Conservation (phyloP, 2,329 filamentous ascomycete species). For the Penicillium digitatum region DNA sequence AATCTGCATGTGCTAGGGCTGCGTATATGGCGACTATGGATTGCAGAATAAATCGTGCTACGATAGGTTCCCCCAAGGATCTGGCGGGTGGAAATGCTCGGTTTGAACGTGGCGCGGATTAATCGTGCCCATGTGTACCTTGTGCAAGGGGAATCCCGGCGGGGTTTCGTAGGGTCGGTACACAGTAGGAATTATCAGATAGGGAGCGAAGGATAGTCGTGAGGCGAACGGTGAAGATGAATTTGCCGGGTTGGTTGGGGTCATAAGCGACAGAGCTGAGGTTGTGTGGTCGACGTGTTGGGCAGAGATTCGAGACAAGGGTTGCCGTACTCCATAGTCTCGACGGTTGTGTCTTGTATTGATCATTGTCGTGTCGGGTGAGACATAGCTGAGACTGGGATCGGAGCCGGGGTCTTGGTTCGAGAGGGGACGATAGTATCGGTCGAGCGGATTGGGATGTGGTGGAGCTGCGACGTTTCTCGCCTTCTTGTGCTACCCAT, state of each 20-base stretch:
- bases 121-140: neutral
- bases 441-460: neutral
- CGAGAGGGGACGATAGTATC: neutral
- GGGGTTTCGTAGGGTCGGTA: neutral
- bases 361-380: neutral
- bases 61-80: too few species aligned
- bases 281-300: neutral
- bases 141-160: neutral
- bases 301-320: neutral
- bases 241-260: neutral
- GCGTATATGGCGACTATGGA: neutral
- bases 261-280: too few species aligned
- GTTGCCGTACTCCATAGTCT: neutral
- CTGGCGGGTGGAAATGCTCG: neutral
- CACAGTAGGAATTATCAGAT: too few species aligned
- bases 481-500: conserved; percentile 5
- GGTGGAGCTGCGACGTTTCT: neutral
- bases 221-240: neutral
- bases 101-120: neutral
- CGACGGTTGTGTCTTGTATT: neutral
- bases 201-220: neutral
- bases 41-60: neutral
- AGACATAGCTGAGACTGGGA: neutral
- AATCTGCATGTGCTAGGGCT: too few species aligned
- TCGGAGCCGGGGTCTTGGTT: neutral